phyloP scores from a whole-genome alignment of 805 yeast genomes.

The Citeromyces matritensis region DNA sequence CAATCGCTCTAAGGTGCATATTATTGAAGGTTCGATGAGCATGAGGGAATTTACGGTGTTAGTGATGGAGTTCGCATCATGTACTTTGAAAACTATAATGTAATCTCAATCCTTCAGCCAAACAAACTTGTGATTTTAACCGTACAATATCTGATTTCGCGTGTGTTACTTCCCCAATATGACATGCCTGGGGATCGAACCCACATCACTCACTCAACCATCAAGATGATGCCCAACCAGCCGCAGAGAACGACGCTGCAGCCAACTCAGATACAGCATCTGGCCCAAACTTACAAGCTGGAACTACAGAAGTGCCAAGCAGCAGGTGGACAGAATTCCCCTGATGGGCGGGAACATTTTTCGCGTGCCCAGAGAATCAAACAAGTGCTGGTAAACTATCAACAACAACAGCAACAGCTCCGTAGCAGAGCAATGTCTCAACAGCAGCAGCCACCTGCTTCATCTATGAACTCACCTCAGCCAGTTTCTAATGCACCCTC shows the following conservation, averaged over 20 bases:
- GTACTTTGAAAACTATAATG: too few relatives aligned
- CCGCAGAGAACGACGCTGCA: slow-evolving; percentile 11
- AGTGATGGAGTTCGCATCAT: too few relatives aligned
- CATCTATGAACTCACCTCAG: neutral
- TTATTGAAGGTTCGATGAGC: too few relatives aligned
- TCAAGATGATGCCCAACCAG: too few relatives aligned
- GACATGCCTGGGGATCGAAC: too few relatives aligned
- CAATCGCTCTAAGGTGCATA: too few relatives aligned
- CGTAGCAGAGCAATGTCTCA: slow-evolving; percentile 1
- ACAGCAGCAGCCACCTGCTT: slow-evolving; percentile 1
- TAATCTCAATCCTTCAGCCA: too few relatives aligned
- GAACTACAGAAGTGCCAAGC: slow-evolving; percentile 50
- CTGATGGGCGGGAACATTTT: slow-evolving; percentile 47
- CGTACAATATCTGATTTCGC: too few relatives aligned
- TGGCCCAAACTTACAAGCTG: slow-evolving; percentile 41
- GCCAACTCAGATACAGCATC: slow-evolving; percentile 39
- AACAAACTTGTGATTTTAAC: too few relatives aligned
- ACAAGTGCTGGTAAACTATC: slow-evolving; percentile 34
- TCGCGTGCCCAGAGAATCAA: slow-evolving; percentile 51
- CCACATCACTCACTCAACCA: too few relatives aligned
- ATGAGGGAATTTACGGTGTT: too few relatives aligned
- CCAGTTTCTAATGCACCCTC: neutral
- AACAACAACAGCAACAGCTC: slow-evolving; percentile 12
- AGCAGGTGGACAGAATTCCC: slow-evolving; percentile 37
- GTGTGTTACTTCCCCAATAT: too few relatives aligned